phyloP scores from a whole-genome alignment of 192 early-diverging fungal species.

The Dissophora ornata region DNA sequence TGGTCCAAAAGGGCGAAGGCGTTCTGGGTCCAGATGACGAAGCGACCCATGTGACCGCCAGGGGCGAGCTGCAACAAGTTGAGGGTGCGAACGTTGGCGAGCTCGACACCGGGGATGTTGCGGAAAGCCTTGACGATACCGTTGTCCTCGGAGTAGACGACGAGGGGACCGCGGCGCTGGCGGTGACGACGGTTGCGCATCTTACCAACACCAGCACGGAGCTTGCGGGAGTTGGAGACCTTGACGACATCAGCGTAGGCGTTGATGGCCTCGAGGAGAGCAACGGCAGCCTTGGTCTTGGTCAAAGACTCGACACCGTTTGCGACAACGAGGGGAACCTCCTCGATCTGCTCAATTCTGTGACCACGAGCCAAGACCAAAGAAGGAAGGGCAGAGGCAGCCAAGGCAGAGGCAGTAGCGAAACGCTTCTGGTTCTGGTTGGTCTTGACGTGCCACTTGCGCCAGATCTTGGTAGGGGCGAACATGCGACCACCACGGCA shows the following conservation, averaged over 20 bases:
- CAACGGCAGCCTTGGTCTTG: conserved; percentile 95
- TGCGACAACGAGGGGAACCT: conserved; percentile 93
- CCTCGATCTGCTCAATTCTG: conserved; percentile 90
- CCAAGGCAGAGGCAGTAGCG: conserved; percentile 96
- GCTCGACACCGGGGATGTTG: conserved; percentile 98
- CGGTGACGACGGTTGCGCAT: conserved; percentile 95
- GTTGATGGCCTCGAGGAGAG: conserved; percentile 89
- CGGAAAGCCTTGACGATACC: conserved; percentile 96
- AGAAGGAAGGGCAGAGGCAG: conserved; percentile 90
- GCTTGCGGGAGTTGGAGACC: conserved; percentile 93
- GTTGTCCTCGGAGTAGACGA: conserved; percentile 94
- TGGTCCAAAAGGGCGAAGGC: conserved; percentile 93
- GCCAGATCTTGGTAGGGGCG: conserved; percentile 99
- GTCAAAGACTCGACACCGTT: conserved; percentile 82
- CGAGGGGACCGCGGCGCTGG: conserved; percentile 95
- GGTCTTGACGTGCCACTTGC: conserved; percentile 99
- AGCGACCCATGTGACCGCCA: conserved; percentile 98
- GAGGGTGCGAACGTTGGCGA: conserved; percentile 87
- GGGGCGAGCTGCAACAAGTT: conserved; percentile 99
- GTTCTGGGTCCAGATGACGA: conserved; percentile 97
- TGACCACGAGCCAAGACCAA: conserved; percentile 98
- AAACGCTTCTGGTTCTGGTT: conserved; percentile 99
- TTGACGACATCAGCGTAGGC: conserved; percentile 96
- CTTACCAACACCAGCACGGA: conserved; percentile 98
- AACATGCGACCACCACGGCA: conserved; percentile 99